Conservation (phyloP, 2,329 filamentous ascomycete species). For the Colletotrichum orchidophilum region DNA sequence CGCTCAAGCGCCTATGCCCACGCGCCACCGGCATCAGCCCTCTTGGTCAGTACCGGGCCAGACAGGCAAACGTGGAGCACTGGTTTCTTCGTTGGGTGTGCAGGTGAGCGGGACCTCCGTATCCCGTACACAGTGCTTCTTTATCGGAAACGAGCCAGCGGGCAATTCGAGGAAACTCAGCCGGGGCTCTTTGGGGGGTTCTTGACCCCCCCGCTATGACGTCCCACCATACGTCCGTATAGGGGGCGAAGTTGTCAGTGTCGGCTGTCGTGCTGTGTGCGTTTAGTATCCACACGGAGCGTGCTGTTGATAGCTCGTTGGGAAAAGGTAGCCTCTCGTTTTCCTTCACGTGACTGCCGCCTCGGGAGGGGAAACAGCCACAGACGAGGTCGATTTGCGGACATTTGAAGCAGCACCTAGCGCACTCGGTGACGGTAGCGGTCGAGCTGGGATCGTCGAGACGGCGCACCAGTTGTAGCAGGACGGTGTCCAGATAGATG, state of each 20-base stretch:
- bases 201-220: constrained; percentile 21
- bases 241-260: not conserved
- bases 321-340: not conserved
- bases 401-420: not conserved
- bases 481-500: not conserved
- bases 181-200: constrained; percentile 1
- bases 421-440: not conserved
- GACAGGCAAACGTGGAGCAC: not conserved
- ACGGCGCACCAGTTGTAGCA: not conserved
- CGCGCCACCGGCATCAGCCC: not conserved
- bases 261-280: not conserved
- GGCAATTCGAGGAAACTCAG: not conserved
- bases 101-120: not conserved
- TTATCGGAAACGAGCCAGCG: constrained; percentile 16
- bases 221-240: not conserved
- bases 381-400: not conserved
- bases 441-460: not conserved
- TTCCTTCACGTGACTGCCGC: not conserved
- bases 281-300: not conserved
- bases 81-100: not conserved
- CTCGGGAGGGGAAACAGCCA: too few species aligned
- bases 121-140: constrained; percentile 21
- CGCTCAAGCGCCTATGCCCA: not conserved
- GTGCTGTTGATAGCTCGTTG: not conserved
- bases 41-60: not conserved